Evolutionary conservation across 2,329 filamentous ascomycete genomes (phyloP).

Genomic region (Colletotrichum agaves): DNA sequence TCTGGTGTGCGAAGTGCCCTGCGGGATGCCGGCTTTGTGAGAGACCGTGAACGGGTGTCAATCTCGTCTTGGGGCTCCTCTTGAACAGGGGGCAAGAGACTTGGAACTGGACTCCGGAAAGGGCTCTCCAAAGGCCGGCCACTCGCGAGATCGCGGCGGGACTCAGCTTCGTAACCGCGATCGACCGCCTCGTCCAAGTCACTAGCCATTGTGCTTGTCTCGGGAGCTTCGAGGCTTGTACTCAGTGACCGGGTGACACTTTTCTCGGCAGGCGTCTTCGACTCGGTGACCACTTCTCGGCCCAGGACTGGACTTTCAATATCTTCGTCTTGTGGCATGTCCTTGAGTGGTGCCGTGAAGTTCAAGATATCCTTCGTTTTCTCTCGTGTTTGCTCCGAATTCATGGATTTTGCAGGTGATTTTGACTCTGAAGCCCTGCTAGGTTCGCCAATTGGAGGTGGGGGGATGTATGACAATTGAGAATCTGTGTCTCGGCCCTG

Average conservation of each 20-base stretch:
- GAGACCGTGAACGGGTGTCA: conserved; percentile 43
- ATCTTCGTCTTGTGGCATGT: conserved; percentile 44
- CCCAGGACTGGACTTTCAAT: conserved; percentile 54
- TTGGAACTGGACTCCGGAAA: conserved; percentile 55
- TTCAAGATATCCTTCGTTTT: conserved; percentile 32
- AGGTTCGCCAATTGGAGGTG: neutral
- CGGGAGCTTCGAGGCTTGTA: neutral
- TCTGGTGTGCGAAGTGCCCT: conserved; percentile 46
- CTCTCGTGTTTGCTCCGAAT: neutral
- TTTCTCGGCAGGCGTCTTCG: neutral
- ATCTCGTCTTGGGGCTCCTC: conserved; percentile 62
- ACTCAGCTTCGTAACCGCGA: conserved; percentile 44
- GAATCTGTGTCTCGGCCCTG: too few species aligned
- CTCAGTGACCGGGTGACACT: conserved; percentile 3
- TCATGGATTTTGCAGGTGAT: neutral
- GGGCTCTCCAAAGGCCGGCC: conserved; percentile 29
- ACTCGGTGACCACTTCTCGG: conserved; percentile 35
- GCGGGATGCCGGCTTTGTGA: conserved; percentile 33
- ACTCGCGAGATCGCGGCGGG: conserved; percentile 40
- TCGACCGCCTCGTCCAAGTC: conserved; percentile 38
- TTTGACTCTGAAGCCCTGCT: neutral
- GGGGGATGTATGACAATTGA: too few species aligned
- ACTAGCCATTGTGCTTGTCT: conserved; percentile 23
- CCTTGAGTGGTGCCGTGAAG: conserved; percentile 31
- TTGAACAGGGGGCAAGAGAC: conserved; percentile 62